phyloP scores from a whole-genome alignment of 306 rosid species.

The Cucumis hystrix region DNA sequence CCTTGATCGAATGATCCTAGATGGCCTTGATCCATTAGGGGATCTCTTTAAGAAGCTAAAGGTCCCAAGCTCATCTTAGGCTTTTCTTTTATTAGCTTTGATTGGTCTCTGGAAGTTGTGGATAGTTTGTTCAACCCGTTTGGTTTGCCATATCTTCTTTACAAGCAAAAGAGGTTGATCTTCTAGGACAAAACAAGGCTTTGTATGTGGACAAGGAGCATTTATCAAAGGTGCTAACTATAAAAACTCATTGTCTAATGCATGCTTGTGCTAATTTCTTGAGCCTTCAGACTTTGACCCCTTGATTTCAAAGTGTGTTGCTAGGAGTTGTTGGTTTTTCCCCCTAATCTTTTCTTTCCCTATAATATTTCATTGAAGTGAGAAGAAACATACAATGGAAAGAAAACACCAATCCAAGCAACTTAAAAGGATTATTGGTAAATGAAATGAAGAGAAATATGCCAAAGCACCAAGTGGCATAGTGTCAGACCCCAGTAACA shows the following conservation, averaged over 20 bases:
- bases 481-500: too few species aligned
- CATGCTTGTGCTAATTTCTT: neutral
- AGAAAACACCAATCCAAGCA: neutral
- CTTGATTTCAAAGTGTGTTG: neutral
- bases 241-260: neutral
- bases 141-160: neutral
- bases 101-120: neutral
- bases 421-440: neutral
- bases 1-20: slow-evolving; percentile 50
- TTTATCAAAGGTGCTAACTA: slow-evolving; percentile 49
- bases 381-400: neutral
- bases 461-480: neutral
- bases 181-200: slow-evolving; percentile 60
- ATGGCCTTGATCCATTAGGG: slow-evolving; percentile 74
- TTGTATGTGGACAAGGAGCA: slow-evolving; percentile 66
- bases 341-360: neutral
- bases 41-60: slow-evolving; percentile 69
- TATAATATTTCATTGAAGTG: neutral
- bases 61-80: slow-evolving; percentile 31
- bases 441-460: neutral
- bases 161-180: slow-evolving; percentile 71
- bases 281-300: neutral
- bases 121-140: neutral
- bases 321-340: neutral
- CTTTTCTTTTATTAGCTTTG: slow-evolving; percentile 8